Evolutionary conservation across 202 grass and related monocot genomes (phyloP), one percentile per base, ranked within the genome.

Genomic region (Musa balbisiana): DNA sequence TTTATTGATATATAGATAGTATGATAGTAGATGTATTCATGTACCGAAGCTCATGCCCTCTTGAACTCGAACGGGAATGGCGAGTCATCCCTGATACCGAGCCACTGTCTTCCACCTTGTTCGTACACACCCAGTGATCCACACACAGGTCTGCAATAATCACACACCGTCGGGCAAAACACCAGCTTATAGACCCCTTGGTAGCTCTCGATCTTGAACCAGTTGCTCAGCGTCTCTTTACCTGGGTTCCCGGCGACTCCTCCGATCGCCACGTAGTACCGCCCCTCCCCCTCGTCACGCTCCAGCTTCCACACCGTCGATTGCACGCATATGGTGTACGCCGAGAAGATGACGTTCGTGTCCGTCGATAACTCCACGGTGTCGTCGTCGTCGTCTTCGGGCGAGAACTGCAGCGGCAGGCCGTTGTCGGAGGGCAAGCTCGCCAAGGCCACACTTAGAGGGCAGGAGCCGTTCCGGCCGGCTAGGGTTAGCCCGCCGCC

Each of bases 51-150:
- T 43, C 33, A 43, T 8, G 67, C 67, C 67, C 43, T 51, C 43
- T n/a, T 70, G 67, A 70, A 70, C 67, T 20, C 33, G 11, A 73
- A 24, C 52, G 71, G 71, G 14, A 73, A 27, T 10, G 71, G 52
- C 2, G 33, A 8, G 33, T 12, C 12, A 14, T 72, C 70, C 10
- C 20, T 76, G 73, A 76, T 76, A 17, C 56, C 73, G 15, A 76
- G 56, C 73, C 73, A 64, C 10, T 25, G 55, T 9, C 27, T 62
- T 2, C 29, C 55, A 4, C 33, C 73, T 24, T 76, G 26, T 9
- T n/a, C 8, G 29, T 21, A 76, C 2, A 76, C 27, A 1, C 73
- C 73, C 29, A 76, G 33, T 11, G 29, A 2, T 16, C 73, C 73
- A 22, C 73, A 62, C 2, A 63, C 26, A 15, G 58, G 56, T 56